Conservation (phyloP, 768 basidiomycete species). For the Lactarius tabidus region DNA sequence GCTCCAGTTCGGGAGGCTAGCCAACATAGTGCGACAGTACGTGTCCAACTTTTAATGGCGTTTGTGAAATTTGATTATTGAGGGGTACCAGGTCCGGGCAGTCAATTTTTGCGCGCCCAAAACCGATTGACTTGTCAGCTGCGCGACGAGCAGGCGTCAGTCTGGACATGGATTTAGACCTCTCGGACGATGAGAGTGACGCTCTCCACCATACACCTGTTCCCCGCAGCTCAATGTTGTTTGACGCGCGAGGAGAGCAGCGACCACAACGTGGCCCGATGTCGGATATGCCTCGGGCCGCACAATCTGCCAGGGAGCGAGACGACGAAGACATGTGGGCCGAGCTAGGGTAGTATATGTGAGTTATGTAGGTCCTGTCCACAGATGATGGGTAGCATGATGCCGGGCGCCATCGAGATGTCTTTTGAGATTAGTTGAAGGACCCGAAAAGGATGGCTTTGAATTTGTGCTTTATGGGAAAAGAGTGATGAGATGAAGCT, state of each 20-base stretch:
- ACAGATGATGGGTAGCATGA: too few species aligned
- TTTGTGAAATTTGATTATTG: conserved; percentile 1
- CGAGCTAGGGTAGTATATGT: conserved; percentile 35
- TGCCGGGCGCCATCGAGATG: too few species aligned
- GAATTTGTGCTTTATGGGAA: neutral
- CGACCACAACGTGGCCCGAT: conserved; percentile 34
- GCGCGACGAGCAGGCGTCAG: conserved; percentile 61
- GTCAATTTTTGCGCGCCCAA: conserved; percentile 83
- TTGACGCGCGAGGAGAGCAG: conserved; percentile 50
- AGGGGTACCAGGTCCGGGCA: conserved; percentile 64
- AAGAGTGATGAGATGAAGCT: neutral
- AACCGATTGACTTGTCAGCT: conserved; percentile 76
- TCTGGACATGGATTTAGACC: conserved; percentile 71
- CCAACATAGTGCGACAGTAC: conserved; percentile 90
- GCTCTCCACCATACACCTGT: conserved; percentile 55
- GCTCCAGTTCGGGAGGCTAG: conserved; percentile 87
- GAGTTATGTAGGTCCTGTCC: neutral
- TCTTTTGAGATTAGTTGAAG: neutral
- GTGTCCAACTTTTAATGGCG: conserved; percentile 33
- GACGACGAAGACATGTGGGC: conserved; percentile 74
- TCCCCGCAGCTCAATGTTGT: conserved; percentile 56
- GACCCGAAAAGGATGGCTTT: neutral
- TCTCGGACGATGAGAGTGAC: conserved; percentile 49
- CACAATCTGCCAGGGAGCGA: conserved; percentile 49
- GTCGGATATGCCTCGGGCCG: conserved; percentile 59